Evolutionary conservation across 768 basidiomycete species (phyloP), one percentile per base, ranked within the genome.

Genomic region (Lactarius quietus): DNA sequence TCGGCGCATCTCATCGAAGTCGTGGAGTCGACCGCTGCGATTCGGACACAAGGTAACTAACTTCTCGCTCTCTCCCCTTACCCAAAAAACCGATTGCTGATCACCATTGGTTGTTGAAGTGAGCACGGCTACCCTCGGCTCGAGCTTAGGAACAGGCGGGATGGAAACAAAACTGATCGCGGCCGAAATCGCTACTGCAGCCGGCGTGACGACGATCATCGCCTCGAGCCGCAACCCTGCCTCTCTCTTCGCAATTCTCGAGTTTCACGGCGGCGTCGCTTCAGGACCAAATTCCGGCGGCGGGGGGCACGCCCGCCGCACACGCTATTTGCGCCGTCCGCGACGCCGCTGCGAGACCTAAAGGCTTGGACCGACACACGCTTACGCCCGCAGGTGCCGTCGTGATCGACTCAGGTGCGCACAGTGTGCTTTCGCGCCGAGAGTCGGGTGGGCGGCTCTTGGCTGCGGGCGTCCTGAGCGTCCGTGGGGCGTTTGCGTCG

Each of bases 101-200:
- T 59, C 3, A 36, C 17, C 12, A 26, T 15, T 18, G 51, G 5
- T 38, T 18, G 20, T 31, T 55, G 29, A 71, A 96, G 97, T 99
- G 9, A 95, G 92, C 75, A 97, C 93, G 0, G 85, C 86, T 3
- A 97, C 97, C 0, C 81, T 96, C 1, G 97, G 97, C 0, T 95
- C 93, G 1, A 92, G 85, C 69, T 83, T 99, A 14, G 97, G 97
- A 0, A 98, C 97, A 1, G 97, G 97, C 0, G 97, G 97, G 4
- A 98, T 98, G 97, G 95, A 97, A 76, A 99, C 97, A 3, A 99
- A 98, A 73, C 85, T 98, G 70, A 97, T 98, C 69, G 97, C 97
- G 1, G 96, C 97, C 0, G 97, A 99, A 72, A 93, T 99, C 35
- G 95, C 96, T 6, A 96, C 92, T 0, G 95, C 88, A 0, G 96